Percentiles rank a stretch among this genome's conserved stretches.
phyloP scores from a whole-genome alignment of 257 asterid genomes.

The Nicotiana sylvestris region DNA sequence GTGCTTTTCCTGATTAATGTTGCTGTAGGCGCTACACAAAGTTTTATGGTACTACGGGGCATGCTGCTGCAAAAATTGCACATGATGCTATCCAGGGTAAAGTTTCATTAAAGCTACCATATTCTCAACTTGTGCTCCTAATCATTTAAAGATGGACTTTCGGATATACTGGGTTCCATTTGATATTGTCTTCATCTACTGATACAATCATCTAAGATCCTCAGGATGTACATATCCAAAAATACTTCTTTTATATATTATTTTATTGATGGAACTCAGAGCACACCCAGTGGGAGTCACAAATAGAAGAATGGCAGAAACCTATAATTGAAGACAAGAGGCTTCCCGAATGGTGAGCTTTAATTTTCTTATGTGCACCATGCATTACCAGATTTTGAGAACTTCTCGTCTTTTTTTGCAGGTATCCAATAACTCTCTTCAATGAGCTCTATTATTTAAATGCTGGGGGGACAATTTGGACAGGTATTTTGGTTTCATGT shows the following conservation, averaged over 20 bases:
- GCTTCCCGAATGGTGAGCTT: constrained; percentile 82
- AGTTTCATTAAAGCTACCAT: constrained; percentile 12
- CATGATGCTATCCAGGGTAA: constrained; percentile 84
- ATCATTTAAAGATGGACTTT: neutral
- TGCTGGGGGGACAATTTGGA: constrained; percentile 96
- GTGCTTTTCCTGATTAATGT: constrained; percentile 18
- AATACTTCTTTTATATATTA: neutral
- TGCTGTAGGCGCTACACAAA: constrained; percentile 81
- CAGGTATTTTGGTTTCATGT: constrained; percentile 40
- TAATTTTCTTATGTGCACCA: constrained; percentile 15
- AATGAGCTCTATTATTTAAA: constrained; percentile 93
- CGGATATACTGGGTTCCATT: neutral
- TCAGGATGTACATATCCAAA: neutral
- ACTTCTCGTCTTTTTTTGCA: constrained; percentile 31
- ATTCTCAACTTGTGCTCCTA: neutral
- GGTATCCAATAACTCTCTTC: constrained; percentile 92
- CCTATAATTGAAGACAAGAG: constrained; percentile 88
- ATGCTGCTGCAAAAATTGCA: constrained; percentile 70
- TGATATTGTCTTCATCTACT: neutral
- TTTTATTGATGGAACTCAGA: constrained; percentile 33
- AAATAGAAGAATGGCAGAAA: constrained; percentile 88
- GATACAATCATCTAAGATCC: constrained; percentile 6
- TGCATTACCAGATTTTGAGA: constrained; percentile 15
- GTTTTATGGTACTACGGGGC: constrained; percentile 64
- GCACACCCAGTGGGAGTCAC: constrained; percentile 76